phyloP scores from a whole-genome alignment of 768 basidiomycete species.

The Leccinum obscurum region DNA sequence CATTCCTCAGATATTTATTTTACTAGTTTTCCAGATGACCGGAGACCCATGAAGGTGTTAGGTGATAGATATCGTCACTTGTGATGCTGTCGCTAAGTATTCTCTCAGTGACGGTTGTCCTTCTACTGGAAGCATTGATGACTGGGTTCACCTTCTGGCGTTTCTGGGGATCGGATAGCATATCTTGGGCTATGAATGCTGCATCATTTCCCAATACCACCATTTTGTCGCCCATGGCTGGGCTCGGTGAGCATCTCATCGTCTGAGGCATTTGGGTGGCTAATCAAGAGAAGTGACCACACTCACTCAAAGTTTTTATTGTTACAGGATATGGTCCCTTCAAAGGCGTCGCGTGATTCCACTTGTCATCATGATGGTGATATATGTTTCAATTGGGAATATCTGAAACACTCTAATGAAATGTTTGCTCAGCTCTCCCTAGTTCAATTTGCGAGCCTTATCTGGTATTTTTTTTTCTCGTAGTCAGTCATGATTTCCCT shows the following conservation, averaged over 20 bases:
- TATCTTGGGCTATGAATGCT: too few relatives aligned
- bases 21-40: neutral
- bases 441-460: slow-evolving; percentile 14
- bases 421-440: slow-evolving; percentile 20
- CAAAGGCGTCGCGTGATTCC: neutral
- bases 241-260: too few relatives aligned
- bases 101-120: neutral
- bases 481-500: neutral
- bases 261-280: too few relatives aligned
- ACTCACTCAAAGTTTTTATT: too few relatives aligned
- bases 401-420: neutral
- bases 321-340: slow-evolving; percentile 13
- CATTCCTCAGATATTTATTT: neutral
- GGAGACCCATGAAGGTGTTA: neutral
- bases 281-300: too few relatives aligned
- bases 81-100: neutral
- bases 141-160: neutral
- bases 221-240: neutral
- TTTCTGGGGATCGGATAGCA: neutral
- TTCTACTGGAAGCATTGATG: neutral
- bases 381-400: neutral
- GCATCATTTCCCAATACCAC: too few relatives aligned
- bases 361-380: slow-evolving; percentile 21
- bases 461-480: neutral
- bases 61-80: neutral